Percentiles rank a stretch among this genome's conserved stretches.
phyloP scores from a whole-genome alignment of 495 filamentous ascomycete genomes.

The Monascus purpureus region DNA sequence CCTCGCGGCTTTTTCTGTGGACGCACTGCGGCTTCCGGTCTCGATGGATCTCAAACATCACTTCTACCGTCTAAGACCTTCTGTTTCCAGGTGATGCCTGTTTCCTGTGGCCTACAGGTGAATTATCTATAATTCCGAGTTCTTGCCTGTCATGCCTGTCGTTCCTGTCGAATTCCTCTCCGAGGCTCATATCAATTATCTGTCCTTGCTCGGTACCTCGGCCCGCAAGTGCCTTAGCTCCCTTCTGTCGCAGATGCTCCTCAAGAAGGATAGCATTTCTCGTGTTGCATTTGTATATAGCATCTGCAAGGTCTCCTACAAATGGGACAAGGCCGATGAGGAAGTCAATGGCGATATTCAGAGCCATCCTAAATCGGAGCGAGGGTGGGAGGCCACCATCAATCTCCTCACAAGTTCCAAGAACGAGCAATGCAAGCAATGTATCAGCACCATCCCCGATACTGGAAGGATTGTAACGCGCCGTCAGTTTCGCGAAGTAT shows the following conservation, averaged over 20 bases:
- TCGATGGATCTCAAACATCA: constrained; percentile 6
- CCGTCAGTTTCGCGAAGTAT: constrained; percentile 6
- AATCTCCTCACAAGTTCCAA: constrained; percentile 49
- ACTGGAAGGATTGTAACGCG: constrained; percentile 23
- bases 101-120: too few species aligned
- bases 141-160: too few species aligned
- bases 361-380: constrained; percentile 51
- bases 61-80: neutral
- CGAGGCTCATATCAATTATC: constrained; percentile 20
- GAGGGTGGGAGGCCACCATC: constrained; percentile 52
- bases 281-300: constrained; percentile 54
- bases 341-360: constrained; percentile 69
- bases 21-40: constrained; percentile 12
- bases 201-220: constrained; percentile 7
- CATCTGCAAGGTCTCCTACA: constrained; percentile 71
- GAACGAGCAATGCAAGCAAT: constrained; percentile 45
- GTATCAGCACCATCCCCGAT: constrained; percentile 64
- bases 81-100: too few species aligned
- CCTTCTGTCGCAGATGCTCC: constrained; percentile 44
- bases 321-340: constrained; percentile 72
- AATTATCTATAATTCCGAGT: constrained; percentile 10
- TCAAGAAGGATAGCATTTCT: constrained; percentile 67
- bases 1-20: constrained; percentile 9
- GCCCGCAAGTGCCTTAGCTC: constrained; percentile 12
- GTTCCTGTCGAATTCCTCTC: constrained; percentile 28